Conservation (phyloP, 768 basidiomycete genomes). For the Lentinula sp. region DNA sequence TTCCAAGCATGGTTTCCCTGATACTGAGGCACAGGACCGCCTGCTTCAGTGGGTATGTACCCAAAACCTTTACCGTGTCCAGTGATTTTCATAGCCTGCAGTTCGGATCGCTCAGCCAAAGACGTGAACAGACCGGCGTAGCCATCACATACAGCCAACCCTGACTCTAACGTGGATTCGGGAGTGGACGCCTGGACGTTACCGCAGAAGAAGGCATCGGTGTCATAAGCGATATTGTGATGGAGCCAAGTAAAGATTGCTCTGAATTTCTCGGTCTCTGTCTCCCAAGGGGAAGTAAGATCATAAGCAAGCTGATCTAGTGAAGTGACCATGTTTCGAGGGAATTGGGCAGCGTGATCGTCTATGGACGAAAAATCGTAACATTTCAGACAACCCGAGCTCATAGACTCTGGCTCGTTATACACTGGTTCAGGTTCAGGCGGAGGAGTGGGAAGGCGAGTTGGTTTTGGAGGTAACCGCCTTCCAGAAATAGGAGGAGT, state of each 20-base stretch:
- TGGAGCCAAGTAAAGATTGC: slow-evolving; percentile 44
- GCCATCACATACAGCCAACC: slow-evolving; percentile 44
- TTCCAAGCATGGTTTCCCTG: slow-evolving; percentile 44
- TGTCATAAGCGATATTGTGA: slow-evolving; percentile 37
- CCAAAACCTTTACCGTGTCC: slow-evolving; percentile 45
- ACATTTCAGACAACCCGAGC: slow-evolving; percentile 33
- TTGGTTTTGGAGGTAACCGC: slow-evolving; percentile 24
- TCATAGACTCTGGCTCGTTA: slow-evolving; percentile 7
- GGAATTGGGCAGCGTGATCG: slow-evolving; percentile 35
- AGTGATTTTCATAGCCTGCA: slow-evolving; percentile 32
- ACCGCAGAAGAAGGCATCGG: slow-evolving; percentile 35
- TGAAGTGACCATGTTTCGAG: slow-evolving; percentile 31
- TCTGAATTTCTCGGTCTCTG: slow-evolving; percentile 37
- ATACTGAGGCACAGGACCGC: slow-evolving; percentile 27
- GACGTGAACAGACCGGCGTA: slow-evolving; percentile 37
- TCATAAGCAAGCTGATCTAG: slow-evolving; percentile 32
- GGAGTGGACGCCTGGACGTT: slow-evolving; percentile 29
- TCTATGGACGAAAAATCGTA: slow-evolving; percentile 37
- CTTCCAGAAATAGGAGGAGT: slow-evolving; percentile 14
- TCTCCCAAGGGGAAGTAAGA: slow-evolving; percentile 32
- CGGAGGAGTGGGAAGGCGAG: slow-evolving; percentile 23
- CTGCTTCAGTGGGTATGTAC: slow-evolving; percentile 24
- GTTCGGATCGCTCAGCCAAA: slow-evolving; percentile 31
- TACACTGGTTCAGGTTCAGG: slow-evolving; percentile 17
- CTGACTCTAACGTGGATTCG: slow-evolving; percentile 31